phyloP scores from a whole-genome alignment of 2,329 filamentous ascomycete genomes.

The Stachybotrys elegans region DNA sequence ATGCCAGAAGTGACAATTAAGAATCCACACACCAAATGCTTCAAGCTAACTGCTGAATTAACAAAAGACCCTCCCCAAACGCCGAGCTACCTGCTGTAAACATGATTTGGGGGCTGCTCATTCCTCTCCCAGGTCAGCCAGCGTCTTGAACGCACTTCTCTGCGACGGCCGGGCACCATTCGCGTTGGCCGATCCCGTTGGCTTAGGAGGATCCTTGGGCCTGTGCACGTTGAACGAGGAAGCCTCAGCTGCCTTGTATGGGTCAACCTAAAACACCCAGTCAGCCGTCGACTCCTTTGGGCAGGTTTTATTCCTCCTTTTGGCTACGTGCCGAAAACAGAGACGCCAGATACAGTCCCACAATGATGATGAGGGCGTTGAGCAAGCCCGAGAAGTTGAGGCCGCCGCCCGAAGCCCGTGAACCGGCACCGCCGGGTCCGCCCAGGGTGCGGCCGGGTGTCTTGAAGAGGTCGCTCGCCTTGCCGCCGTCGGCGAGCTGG shows the following conservation, averaged over 20 bases:
- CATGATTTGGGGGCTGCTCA: slow-evolving; percentile 8
- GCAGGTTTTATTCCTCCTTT: slow-evolving; percentile 4
- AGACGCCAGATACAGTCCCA: slow-evolving; percentile 57
- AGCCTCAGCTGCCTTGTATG: slow-evolving; percentile 55
- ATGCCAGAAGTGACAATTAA: too few species aligned
- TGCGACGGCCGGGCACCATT: slow-evolving; percentile 21
- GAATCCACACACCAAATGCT: too few species aligned
- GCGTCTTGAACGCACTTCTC: slow-evolving; percentile 41
- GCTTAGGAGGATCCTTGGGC: slow-evolving; percentile 10
- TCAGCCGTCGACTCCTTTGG: slow-evolving; percentile 15
- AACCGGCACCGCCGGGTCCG: slow-evolving; percentile 23
- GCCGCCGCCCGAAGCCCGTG: background rate
- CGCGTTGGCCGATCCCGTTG: slow-evolving; percentile 10
- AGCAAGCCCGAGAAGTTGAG: slow-evolving; percentile 28
- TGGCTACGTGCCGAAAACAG: slow-evolving; percentile 50
- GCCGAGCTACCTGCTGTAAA: slow-evolving; percentile 4
- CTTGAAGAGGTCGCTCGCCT: slow-evolving; percentile 43
- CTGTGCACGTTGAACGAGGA: slow-evolving; percentile 54
- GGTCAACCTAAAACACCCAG: slow-evolving; percentile 44
- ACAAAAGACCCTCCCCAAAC: background rate
- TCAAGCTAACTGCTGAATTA: too few species aligned
- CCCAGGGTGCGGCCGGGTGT: slow-evolving; percentile 55
- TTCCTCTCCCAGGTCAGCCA: slow-evolving; percentile 44
- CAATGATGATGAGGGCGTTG: slow-evolving; percentile 46
- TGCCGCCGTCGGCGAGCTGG: slow-evolving; percentile 41